Evolutionary conservation across 139 green algal species (phyloP).

Genomic region (Gonium pectorale): DNA sequence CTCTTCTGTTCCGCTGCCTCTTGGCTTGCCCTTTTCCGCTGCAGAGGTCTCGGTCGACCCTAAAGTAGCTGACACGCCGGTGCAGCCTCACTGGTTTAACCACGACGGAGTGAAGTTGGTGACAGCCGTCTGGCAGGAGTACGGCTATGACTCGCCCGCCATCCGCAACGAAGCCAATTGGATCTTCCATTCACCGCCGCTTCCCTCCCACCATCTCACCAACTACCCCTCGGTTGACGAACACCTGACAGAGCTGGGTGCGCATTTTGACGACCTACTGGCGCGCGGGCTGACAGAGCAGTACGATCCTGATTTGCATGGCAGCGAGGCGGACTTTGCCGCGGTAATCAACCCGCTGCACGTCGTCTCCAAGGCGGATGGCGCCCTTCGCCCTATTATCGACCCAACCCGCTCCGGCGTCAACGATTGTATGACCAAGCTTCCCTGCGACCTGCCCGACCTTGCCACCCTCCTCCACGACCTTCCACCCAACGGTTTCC

Average conservation of each 20-base stretch:
- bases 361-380: background rate
- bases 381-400: background rate
- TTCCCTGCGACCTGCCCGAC: conserved; percentile 16
- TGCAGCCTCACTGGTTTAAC: background rate
- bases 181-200: background rate
- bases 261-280: background rate
- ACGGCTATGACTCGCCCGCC: background rate
- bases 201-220: background rate
- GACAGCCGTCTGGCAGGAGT: background rate
- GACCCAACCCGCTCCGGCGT: conserved; percentile 2
- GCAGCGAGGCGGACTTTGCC: background rate
- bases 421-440: background rate
- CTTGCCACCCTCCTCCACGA: background rate
- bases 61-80: too few relatives aligned
- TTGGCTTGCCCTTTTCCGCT: too few relatives aligned
- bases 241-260: background rate
- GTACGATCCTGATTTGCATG: background rate
- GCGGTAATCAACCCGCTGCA: too few relatives aligned
- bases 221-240: background rate
- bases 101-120: background rate
- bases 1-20: too few relatives aligned
- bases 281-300: background rate
- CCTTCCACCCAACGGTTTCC: background rate
- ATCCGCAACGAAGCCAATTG: background rate
- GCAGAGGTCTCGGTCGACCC: too few relatives aligned